Conservation (phyloP, 1,284 basidiomycete genomes). For the Moniliella sp. region DNA sequence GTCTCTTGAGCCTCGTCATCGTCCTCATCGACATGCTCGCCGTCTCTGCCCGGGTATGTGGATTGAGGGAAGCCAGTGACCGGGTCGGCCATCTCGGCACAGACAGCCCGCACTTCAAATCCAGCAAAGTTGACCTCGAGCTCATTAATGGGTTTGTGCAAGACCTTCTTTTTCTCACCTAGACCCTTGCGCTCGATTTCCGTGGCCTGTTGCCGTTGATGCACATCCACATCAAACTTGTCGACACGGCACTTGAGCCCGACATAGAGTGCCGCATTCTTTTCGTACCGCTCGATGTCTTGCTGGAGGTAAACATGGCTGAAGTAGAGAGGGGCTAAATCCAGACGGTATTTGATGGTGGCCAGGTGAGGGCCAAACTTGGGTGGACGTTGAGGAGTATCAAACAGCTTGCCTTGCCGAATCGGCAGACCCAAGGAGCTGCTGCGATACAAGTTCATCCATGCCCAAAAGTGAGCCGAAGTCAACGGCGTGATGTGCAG, state of each 20-base stretch:
- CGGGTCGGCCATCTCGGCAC: conserved; percentile 37
- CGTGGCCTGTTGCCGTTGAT: conserved; percentile 68
- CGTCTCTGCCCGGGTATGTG: conserved; percentile 23
- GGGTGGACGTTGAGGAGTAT: conserved; percentile 50
- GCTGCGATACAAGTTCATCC: conserved; percentile 73
- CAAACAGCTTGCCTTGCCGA: conserved; percentile 60
- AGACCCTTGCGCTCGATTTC: conserved; percentile 28
- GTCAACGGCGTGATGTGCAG: conserved; percentile 68
- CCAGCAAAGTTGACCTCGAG: conserved; percentile 62
- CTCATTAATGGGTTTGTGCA: conserved; percentile 74
- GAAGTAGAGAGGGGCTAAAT: conserved; percentile 56
- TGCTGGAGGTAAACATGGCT: conserved; percentile 72
- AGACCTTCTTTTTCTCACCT: conserved; percentile 4
- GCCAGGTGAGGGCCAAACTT: conserved; percentile 74
- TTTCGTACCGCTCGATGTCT: conserved; percentile 50
- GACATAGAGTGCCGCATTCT: conserved; percentile 56
- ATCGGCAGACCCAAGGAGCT: conserved; percentile 60
- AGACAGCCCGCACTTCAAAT: conserved; percentile 55
- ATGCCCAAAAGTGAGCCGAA: conserved; percentile 74
- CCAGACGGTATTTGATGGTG: conserved; percentile 76
- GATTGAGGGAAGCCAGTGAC: too few species aligned
- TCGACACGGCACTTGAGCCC: conserved; percentile 63
- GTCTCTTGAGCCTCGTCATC: conserved; percentile 20
- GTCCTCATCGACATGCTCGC: conserved; percentile 15
- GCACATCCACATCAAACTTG: conserved; percentile 67